Percentiles rank a stretch among this genome's conserved stretches.
Conservation (phyloP, 2,329 filamentous ascomycete species). For the Epichloe aotearoae region DNA sequence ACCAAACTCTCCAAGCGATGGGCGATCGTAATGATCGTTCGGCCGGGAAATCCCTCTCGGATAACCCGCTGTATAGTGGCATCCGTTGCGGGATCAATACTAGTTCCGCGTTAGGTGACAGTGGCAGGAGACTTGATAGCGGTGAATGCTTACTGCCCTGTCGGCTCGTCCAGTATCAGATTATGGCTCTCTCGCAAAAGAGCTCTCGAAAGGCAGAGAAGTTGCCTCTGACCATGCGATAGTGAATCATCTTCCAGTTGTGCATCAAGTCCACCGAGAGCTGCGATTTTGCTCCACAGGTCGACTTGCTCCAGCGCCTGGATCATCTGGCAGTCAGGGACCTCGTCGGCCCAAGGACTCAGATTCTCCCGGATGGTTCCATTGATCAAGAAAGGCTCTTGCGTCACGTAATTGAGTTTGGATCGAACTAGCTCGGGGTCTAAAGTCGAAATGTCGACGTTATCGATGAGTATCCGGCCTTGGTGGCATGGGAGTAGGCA, state of each 20-base stretch:
- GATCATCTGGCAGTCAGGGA: not conserved
- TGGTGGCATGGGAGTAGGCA: too few relatives aligned
- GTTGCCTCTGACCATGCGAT: slow-evolving; percentile 9
- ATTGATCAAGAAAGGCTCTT: too few relatives aligned
- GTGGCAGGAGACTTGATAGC: too few relatives aligned
- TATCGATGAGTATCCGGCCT: too few relatives aligned
- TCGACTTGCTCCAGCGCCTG: slow-evolving; percentile 6
- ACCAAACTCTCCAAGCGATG: not conserved
- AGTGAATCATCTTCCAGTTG: slow-evolving; percentile 3
- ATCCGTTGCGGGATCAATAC: not conserved
- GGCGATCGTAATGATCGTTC: not conserved
- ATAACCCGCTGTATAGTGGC: not conserved
- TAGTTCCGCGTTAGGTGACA: not conserved
- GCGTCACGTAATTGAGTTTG: too few relatives aligned
- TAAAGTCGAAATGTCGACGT: too few relatives aligned
- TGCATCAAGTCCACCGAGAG: slow-evolving; percentile 5
- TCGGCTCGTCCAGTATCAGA: slow-evolving; percentile 4
- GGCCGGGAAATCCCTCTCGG: not conserved
- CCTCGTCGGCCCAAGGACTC: too few relatives aligned
- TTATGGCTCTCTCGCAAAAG: not conserved
- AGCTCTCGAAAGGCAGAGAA: slow-evolving; percentile 8
- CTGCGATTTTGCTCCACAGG: slow-evolving; percentile 4
- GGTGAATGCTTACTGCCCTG: not conserved
- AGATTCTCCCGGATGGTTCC: too few relatives aligned
- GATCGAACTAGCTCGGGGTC: too few relatives aligned